Base-by-base conservation (phyloP, 441 rosid species). In the Theobroma grandiflorum region DNA sequence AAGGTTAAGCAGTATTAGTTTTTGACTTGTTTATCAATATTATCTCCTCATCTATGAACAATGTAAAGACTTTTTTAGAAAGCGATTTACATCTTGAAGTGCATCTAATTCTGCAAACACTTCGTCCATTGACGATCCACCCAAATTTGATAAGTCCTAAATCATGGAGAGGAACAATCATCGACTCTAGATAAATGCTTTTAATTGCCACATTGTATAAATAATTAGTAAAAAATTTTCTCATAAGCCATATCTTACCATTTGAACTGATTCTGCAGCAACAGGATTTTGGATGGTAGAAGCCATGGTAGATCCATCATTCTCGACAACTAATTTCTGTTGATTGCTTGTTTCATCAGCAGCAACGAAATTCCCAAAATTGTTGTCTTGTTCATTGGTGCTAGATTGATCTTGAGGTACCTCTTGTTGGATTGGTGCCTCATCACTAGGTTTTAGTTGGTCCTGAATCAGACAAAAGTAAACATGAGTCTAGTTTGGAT, bases 301-400 rank as follows among this genome's bases (percentile, higher is more conserved):
- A 22, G 59, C 31, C 68, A 45, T 43, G 59, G 42, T 58, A 26
- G 43, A 75, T 42, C 43, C 59, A 8, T 10, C 45, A 16, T 61
- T 47, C 33, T 31, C 58, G 26, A 59, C 20, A 31, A 59, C 42
- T 35, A 45, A 16, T 14, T 61, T 33, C 4, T 18, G 18, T 75
- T 62, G 69, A 74, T 75, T 61, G 78, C 67, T 75, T 22, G 58
- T 59, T 75, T 59, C 69, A 62, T 33, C 31, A 35, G 57, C 47
- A 47, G 64, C 49, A 22, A 20, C 35, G 20, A 38, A 57, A 18
- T 55, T 20, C 64, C 76, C 65, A 37, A 73, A 9, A n/a, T 38
- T 20, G 49, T 11, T 53, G 49, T 55, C 50, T 55, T n/a, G 76
- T 55, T 55, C 76, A 55, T 55, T 6, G 49, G 64, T 38, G 76